Evolutionary conservation across 2,329 filamentous ascomycete genomes (phyloP).

Genomic region (Camptophora hylomeconis): DNA sequence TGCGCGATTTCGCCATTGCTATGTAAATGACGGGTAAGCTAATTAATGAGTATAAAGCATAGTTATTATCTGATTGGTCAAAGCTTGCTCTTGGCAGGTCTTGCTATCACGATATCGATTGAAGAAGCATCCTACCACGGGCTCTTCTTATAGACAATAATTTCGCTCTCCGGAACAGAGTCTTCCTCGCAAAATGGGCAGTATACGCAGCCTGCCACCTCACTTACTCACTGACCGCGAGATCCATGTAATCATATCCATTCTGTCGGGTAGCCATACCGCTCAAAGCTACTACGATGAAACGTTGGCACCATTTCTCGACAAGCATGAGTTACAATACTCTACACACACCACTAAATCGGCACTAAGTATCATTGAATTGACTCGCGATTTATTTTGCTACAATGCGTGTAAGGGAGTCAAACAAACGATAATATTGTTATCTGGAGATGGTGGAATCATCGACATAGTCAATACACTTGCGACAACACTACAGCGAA

Average conservation of each 20-base stretch:
- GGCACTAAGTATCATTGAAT: constrained; percentile 48
- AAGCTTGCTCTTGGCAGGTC: too few relatives aligned
- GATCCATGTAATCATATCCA: constrained; percentile 54
- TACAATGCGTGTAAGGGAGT: constrained; percentile 34
- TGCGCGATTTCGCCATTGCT: too few relatives aligned
- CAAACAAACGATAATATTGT: constrained; percentile 54
- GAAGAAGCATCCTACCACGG: too few relatives aligned
- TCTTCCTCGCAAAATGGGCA: too few relatives aligned
- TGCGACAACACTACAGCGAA: constrained; percentile 15
- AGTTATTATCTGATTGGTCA: too few relatives aligned
- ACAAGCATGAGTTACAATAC: constrained; percentile 22
- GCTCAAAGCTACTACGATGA: constrained; percentile 43
- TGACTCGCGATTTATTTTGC: constrained; percentile 41
- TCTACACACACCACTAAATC: constrained; percentile 49
- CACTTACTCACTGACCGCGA: constrained; percentile 14
- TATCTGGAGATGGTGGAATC: constrained; percentile 80
- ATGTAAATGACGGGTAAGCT: too few relatives aligned
- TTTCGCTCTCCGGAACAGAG: too few relatives aligned
- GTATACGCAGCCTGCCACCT: constrained; percentile 10
- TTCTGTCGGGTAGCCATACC: constrained; percentile 48
- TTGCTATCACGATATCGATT: too few relatives aligned
- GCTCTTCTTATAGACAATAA: too few relatives aligned
- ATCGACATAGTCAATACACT: constrained; percentile 69
- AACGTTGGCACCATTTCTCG: constrained; percentile 45
- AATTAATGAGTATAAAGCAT: too few relatives aligned